Evolutionary conservation across 139 green algal species (phyloP), one percentile per base, ranked within the genome.

Genomic region (Raphidocelis subcapitata): DNA sequence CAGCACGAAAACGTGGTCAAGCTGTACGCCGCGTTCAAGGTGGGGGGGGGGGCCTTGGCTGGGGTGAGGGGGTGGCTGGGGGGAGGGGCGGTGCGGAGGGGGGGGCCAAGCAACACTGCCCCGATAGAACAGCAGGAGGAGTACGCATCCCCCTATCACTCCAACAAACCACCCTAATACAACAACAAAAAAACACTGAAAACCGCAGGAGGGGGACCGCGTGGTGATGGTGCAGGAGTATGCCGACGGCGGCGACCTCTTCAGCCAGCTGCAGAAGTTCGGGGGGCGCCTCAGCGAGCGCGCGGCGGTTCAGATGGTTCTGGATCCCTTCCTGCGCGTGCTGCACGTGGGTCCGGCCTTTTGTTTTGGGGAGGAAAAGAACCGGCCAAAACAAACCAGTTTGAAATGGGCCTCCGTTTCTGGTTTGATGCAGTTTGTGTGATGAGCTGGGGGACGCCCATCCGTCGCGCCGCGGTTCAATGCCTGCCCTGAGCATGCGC

Each of bases 321-420:
- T 86, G 62, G 41, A 59, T 49, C 80, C 80, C 28, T 79, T 82
- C 60, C 37, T 86, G 67, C 49, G 63, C 20, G 73, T 77, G 44
- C 60, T 89, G 54, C 78, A 87, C 49, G 88, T 88, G 73, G 66
- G 90, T 57, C 86, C 90, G 70, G 84, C 69, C 12, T 47, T 62
- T 8, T 72, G 72, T 66, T 86, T 90, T 32, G 73, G 83, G 31
- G 83, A 90, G 67, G 77, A 79, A 59, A 85, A 46, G 20, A 54
- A 15, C 18, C 28, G 28, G 62, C 31, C 24, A 29, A 65, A 14
- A 65, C 26, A 35, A 32, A 28, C 20, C 26, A 56, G 49, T 18
- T 56, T 18, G 18, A n/a, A 56, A n/a, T 18, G 18, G 49, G 18
- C 16, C 49, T n/a, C 16, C 49, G 49, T 18, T 18, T 56, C 18